Conservation (phyloP, 768 basidiomycete genomes). For the Rhizopogon salebrosus region DNA sequence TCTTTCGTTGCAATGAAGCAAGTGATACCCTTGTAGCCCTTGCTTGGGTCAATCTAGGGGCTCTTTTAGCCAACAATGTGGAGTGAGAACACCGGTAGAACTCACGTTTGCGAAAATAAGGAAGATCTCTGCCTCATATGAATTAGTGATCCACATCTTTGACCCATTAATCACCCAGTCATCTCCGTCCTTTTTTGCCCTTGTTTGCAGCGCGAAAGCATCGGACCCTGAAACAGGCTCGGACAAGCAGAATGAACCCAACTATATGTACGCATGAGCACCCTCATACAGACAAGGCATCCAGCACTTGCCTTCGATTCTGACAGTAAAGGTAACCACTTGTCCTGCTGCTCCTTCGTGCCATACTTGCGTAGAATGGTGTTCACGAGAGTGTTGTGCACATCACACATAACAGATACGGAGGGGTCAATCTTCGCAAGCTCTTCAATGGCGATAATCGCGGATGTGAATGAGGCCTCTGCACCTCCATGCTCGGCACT, state of each 20-base stretch:
- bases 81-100: not conserved
- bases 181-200: slow-evolving; percentile 82
- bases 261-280: slow-evolving; percentile 38
- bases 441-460: slow-evolving; percentile 96
- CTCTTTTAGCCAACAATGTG: not conserved
- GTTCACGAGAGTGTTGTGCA: slow-evolving; percentile 98
- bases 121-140: slow-evolving; percentile 84
- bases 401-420: slow-evolving; percentile 94
- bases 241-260: slow-evolving; percentile 94
- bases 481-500: slow-evolving; percentile 78
- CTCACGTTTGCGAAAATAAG: slow-evolving; percentile 93
- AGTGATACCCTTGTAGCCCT: slow-evolving; percentile 98
- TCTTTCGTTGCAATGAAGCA: slow-evolving; percentile 96
- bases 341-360: slow-evolving; percentile 76
- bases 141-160: slow-evolving; percentile 99
- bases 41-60: slow-evolving; percentile 69
- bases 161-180: slow-evolving; percentile 90
- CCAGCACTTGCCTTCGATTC: slow-evolving; percentile 56
- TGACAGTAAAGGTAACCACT: slow-evolving; percentile 82
- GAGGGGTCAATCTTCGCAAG: slow-evolving; percentile 94
- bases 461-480: slow-evolving; percentile 88
- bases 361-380: slow-evolving; percentile 88
- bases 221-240: slow-evolving; percentile 93
- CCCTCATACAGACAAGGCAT: not conserved
- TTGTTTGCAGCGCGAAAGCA: slow-evolving; percentile 93